A percentile compares a stretch with the other conserved stretches of the same genome.
Conservation (phyloP, 2,329 filamentous ascomycete genomes). For the Aspergillus sp. region DNA sequence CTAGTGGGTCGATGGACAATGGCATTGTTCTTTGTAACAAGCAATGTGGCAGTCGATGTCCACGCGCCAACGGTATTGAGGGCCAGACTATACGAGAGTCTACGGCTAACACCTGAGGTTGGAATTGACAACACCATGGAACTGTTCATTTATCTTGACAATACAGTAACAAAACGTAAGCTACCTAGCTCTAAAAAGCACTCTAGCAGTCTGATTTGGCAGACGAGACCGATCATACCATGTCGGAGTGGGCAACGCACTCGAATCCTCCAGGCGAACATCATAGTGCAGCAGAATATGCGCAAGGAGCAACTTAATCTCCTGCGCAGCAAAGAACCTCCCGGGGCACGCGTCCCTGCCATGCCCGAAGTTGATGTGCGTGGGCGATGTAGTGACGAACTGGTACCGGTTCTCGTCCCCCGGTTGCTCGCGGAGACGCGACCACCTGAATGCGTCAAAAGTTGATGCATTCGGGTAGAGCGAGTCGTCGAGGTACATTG, state of each 20-base stretch:
- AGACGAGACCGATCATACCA: slow-evolving; percentile 1
- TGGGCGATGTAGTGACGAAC: slow-evolving; percentile 13
- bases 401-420: slow-evolving; percentile 22
- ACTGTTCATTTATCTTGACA: no score
- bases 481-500: slow-evolving; percentile 25
- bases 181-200: neutral
- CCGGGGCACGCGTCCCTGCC: slow-evolving; percentile 40
- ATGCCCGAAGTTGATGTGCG: slow-evolving; percentile 31
- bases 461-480: slow-evolving; percentile 20
- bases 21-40: no score
- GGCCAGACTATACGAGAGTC: no score
- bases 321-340: slow-evolving; percentile 35
- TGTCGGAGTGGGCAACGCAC: neutral
- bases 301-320: slow-evolving; percentile 34
- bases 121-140: no score
- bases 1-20: no score
- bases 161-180: no score
- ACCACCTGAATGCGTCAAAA: slow-evolving; percentile 32
- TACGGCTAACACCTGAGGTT: no score
- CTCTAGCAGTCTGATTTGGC: neutral
- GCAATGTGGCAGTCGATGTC: no score
- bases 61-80: no score
- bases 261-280: neutral
- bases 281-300: slow-evolving; percentile 8
- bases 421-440: slow-evolving; percentile 19